Conservation (phyloP, 75 land plant species). For the Chamaecyparis obtusa region DNA sequence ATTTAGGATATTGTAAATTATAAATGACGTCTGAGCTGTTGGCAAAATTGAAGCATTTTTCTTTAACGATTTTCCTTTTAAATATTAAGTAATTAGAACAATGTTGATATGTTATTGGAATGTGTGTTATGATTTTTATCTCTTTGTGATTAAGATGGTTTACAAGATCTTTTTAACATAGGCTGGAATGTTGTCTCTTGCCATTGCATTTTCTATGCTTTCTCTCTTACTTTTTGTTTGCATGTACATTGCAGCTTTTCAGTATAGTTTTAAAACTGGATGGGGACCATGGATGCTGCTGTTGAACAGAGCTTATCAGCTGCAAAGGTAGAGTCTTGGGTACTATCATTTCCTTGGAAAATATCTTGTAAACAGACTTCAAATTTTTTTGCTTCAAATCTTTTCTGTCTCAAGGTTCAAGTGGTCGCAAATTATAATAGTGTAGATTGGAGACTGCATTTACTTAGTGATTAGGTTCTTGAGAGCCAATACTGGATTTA, state of each 20-base stretch:
- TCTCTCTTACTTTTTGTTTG: not conserved
- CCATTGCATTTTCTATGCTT: slow-evolving; percentile 1
- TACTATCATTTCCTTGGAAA: not conserved
- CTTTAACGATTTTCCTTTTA: not conserved
- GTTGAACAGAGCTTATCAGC: slow-evolving; percentile 5
- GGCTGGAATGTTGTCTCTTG: not conserved
- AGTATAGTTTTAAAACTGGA: not conserved
- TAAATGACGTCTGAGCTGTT: not conserved
- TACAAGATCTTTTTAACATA: not conserved
- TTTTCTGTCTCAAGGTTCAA: not conserved
- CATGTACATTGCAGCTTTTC: slow-evolving; percentile 3
- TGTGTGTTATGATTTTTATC: not conserved
- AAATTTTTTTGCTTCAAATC: not conserved
- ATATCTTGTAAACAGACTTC: not conserved
- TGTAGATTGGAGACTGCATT: not conserved
- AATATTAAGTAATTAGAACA: not conserved
- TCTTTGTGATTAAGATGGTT: not conserved
- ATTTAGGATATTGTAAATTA: not conserved
- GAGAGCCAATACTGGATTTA: not conserved
- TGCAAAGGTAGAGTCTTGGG: slow-evolving; percentile 11
- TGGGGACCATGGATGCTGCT: slow-evolving; percentile 11
- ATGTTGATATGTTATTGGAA: not conserved
- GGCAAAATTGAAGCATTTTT: not conserved
- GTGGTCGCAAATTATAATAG: not conserved
- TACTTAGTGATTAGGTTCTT: not conserved